These are phyloP conservation scores for Pholiota microspora DNA, from an alignment of 768 basidiomycete species.

Conservation along the genomic window DNA sequence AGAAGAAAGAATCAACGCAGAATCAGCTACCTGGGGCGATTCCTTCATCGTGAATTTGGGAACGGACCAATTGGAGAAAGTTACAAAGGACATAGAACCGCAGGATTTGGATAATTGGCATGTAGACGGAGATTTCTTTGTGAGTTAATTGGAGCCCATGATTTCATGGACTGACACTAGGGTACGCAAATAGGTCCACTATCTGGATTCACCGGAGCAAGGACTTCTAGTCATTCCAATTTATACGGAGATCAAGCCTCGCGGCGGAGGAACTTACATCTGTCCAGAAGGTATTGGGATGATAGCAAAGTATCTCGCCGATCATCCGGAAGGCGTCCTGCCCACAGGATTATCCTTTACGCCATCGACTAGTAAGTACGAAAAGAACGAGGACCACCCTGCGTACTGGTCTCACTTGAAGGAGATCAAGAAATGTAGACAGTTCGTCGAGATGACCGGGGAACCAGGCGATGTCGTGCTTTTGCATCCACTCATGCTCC, in stretches of 20 bases:
- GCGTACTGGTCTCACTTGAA: constrained; percentile 44
- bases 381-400: constrained; percentile 35
- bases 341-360: constrained; percentile 44
- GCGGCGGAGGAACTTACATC: constrained; percentile 61
- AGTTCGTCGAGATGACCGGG: constrained; percentile 57
- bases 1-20: constrained; percentile 52
- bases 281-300: constrained; percentile 52
- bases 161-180: background rate
- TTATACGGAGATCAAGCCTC: constrained; percentile 52
- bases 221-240: constrained; percentile 61
- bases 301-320: constrained; percentile 49
- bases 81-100: constrained; percentile 30
- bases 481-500: constrained; percentile 64
- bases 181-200: constrained; percentile 40
- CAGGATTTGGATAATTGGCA: constrained; percentile 61
- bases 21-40: constrained; percentile 51
- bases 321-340: constrained; percentile 50
- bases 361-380: constrained; percentile 39
- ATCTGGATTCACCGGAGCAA: constrained; percentile 66
- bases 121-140: constrained; percentile 59
- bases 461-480: constrained; percentile 63
- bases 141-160: constrained; percentile 18
- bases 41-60: constrained; percentile 66
- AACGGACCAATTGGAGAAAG: constrained; percentile 36
- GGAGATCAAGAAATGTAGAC: constrained; percentile 37